A percentile compares a stretch with the other conserved stretches of the same genome.
Conservation (phyloP, 2,329 filamentous ascomycete genomes). For the Xylariomycetidae sp. region DNA sequence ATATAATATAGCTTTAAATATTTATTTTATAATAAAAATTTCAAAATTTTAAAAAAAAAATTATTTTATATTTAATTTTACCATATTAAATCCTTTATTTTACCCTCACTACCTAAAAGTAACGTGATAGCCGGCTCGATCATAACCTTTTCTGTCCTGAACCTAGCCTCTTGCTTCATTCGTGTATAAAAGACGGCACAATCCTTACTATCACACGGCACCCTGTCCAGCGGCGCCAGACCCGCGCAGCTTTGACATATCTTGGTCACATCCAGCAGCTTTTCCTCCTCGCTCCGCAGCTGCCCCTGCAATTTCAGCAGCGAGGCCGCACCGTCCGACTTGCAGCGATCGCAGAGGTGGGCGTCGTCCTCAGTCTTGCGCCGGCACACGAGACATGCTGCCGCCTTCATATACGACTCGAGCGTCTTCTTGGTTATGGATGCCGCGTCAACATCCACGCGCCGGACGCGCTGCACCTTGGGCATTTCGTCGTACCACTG, state of each 20-base stretch:
- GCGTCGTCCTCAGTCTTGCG: slow-evolving; percentile 41
- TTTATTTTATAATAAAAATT: no score
- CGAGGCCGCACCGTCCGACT: slow-evolving; percentile 50
- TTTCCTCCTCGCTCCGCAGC: slow-evolving; percentile 59
- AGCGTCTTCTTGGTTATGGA: slow-evolving; percentile 61
- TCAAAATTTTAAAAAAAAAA: no score
- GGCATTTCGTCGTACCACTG: slow-evolving; percentile 97
- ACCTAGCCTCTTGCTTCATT: slow-evolving; percentile 53
- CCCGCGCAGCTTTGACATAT: slow-evolving; percentile 80
- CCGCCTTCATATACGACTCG: slow-evolving; percentile 87
- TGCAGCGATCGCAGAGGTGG: slow-evolving; percentile 55
- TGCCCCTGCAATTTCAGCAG: slow-evolving; percentile 60
- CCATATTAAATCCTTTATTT: slow-evolving; percentile 29
- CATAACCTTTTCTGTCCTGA: slow-evolving; percentile 35
- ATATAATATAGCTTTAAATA: no score
- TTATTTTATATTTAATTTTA: no score
- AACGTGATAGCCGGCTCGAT: slow-evolving; percentile 29
- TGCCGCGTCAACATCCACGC: slow-evolving; percentile 50
- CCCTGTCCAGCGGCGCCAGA: slow-evolving; percentile 66
- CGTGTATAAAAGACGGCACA: slow-evolving; percentile 88
- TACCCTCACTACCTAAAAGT: slow-evolving; percentile 25
- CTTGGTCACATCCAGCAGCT: slow-evolving; percentile 57
- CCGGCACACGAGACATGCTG: slow-evolving; percentile 73
- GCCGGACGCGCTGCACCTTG: slow-evolving; percentile 73
- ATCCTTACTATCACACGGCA: slow-evolving; percentile 85